phyloP scores from a whole-genome alignment of 306 rosid species.

The Cotoneaster glaucophyllus region DNA sequence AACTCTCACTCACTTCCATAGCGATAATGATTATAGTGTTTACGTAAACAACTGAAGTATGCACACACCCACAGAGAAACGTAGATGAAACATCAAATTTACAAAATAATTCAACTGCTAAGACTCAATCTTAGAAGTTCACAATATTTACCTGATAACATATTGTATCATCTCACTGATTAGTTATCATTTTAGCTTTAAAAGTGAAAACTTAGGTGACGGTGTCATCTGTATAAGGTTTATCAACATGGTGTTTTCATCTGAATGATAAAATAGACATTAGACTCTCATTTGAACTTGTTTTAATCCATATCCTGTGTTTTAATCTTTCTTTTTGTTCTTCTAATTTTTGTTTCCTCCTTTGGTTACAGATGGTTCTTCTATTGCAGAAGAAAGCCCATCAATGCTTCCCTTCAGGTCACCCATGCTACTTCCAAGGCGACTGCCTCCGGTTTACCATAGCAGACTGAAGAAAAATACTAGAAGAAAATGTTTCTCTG shows the following conservation, averaged over 20 bases:
- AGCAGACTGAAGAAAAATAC: conserved; percentile 43
- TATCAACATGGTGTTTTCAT: neutral
- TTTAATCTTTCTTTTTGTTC: neutral
- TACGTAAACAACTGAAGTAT: neutral
- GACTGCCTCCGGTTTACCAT: conserved; percentile 38
- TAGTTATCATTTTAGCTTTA: neutral
- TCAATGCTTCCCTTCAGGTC: conserved; percentile 41
- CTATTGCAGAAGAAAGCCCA: conserved; percentile 45
- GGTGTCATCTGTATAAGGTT: neutral
- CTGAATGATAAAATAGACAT: neutral
- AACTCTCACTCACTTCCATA: conserved; percentile 10
- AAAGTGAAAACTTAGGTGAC: neutral
- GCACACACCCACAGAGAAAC: neutral
- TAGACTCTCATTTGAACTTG: neutral
- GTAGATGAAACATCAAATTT: neutral
- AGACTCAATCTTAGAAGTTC: neutral
- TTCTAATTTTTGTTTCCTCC: neutral
- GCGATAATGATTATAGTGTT: neutral
- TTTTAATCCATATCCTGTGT: neutral
- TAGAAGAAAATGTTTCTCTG: conserved; percentile 55
- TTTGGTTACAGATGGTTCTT: conserved; percentile 28
- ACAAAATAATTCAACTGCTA: neutral
- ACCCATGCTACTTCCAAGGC: conserved; percentile 51
- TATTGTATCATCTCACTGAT: neutral
- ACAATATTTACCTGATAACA: neutral